Percentiles rank a stretch among this genome's conserved stretches.
These are phyloP conservation scores for Yamadazyma philogaea DNA, from an alignment of 805 yeast genomes.

Conservation along the genomic window DNA sequence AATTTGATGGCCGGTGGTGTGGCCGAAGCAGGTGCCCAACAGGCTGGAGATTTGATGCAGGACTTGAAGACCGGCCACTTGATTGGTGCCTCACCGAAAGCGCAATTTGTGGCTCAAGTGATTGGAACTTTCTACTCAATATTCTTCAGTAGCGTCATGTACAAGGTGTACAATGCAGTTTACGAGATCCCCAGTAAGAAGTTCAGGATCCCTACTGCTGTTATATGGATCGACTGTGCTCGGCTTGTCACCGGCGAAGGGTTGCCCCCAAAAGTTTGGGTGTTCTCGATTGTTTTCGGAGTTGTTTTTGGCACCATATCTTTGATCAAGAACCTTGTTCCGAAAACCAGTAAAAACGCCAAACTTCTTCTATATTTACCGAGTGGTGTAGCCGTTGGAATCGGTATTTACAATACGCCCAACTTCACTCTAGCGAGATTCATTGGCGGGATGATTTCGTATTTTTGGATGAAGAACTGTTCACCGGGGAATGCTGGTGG, in stretches of 20 bases:
- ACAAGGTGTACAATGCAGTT: slow-evolving; percentile 73
- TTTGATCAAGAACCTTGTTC: slow-evolving; percentile 54
- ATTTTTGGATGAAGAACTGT: slow-evolving; percentile 46
- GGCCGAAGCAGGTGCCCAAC: slow-evolving; percentile 98
- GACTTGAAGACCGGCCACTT: slow-evolving; percentile 93
- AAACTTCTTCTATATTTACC: slow-evolving; percentile 63
- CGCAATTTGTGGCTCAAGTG: slow-evolving; percentile 87
- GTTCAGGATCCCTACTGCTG: slow-evolving; percentile 90
- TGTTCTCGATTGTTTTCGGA: slow-evolving; percentile 61
- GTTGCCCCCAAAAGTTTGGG: slow-evolving; percentile 73
- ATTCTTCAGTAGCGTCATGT: slow-evolving; percentile 74
- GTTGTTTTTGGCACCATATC: slow-evolving; percentile 66
- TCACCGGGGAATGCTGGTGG: slow-evolving; percentile 24
- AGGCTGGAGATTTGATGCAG: slow-evolving; percentile 97
- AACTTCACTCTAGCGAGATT: slow-evolving; percentile 92
- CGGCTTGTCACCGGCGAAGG: slow-evolving; percentile 89
- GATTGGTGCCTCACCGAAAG: slow-evolving; percentile 86
- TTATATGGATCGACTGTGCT: slow-evolving; percentile 96
- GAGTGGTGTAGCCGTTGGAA: slow-evolving; percentile 95
- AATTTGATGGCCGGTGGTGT: slow-evolving; percentile 94
- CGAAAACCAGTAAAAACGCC: slow-evolving; percentile 38
- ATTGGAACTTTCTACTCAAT: slow-evolving; percentile 87
- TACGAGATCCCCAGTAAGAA: slow-evolving; percentile 81
- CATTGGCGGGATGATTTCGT: slow-evolving; percentile 75
- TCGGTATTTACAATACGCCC: slow-evolving; percentile 92